Base-by-base conservation (phyloP, 768 basidiomycete species). In the Termitomyces sp. region DNA sequence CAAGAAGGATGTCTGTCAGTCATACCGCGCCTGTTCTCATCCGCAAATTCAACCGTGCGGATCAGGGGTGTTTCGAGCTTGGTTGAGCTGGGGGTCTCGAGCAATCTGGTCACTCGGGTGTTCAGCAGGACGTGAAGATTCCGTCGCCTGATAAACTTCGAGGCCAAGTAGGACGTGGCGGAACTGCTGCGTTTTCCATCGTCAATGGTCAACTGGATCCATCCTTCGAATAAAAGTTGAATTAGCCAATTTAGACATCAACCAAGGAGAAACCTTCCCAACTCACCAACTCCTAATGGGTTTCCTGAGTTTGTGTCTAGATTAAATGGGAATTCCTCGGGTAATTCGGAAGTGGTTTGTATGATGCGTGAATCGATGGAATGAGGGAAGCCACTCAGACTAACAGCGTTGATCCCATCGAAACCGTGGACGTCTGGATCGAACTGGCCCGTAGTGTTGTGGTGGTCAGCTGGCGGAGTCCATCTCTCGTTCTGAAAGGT, bases 231-330 rank as follows among this genome's bases (percentile, higher is more conserved):
- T 63, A 12, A 7, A 16, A 39, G 16, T 38, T 24, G 8, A 15
- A 35, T 52, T 13, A 13, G 36, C 16, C 22, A 20, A 38, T 54
- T 4, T 8, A 57, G 59, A 20, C 63, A 55, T 32, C 13, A 4
- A 32, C 15, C 3, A 13, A 38, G 9, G 18, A 28, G 28, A 28
- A 6, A 33, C 67, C 63, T 48, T 58, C 40, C 8, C 52, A 38
- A 61, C 74, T 55, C 36, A 79, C 81, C 75, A 42, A 80, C 54
- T 4, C 82, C 82, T 7, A 80, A 57, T 0, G 74, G 73, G 11
- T 65, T 69, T 15, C 82, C 81, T 28, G 75, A 73, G 62, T 81
- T 81, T 58, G 71, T 70, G 64, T 83, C 82, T 15, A 68, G 38
- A 61, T 78, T 79, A 62, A 70, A 81, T 2, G 76, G 71, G 60